These are phyloP conservation scores for Rostrohypoxylon terebratum DNA, from an alignment of 495 filamentous ascomycete species.

Conservation along the genomic window DNA sequence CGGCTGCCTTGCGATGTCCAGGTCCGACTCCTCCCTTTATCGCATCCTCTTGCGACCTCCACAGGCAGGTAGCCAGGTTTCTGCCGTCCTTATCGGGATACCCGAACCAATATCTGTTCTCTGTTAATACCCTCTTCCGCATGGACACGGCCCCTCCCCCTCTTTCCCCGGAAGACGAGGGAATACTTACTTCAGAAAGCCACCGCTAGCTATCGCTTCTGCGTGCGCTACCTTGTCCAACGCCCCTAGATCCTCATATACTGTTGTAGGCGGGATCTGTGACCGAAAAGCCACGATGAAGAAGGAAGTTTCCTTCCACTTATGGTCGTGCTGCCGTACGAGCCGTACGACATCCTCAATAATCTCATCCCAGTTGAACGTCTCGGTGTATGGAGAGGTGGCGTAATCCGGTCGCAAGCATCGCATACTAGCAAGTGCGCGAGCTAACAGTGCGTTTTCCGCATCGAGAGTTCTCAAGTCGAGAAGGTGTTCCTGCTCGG, in stretches of 20 bases:
- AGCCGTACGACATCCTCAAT: slow-evolving; percentile 65
- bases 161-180: too few species aligned
- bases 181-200: slow-evolving; percentile 78
- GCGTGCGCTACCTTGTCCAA: slow-evolving; percentile 81
- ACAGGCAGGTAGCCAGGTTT: slow-evolving; percentile 83
- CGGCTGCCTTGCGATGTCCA: slow-evolving; percentile 65
- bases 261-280: slow-evolving; percentile 68
- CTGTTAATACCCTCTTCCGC: slow-evolving; percentile 42
- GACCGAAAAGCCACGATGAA: slow-evolving; percentile 89
- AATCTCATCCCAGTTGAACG: slow-evolving; percentile 82
- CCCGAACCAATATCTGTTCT: slow-evolving; percentile 81
- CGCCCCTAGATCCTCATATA: slow-evolving; percentile 69
- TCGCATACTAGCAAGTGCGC: slow-evolving; percentile 72
- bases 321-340: slow-evolving; percentile 56
- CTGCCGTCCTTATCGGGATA: slow-evolving; percentile 69
- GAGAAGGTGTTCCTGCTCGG: slow-evolving; percentile 73
- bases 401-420: slow-evolving; percentile 77
- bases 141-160: slow-evolving; percentile 13
- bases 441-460: slow-evolving; percentile 74
- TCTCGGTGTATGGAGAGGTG: slow-evolving; percentile 75
- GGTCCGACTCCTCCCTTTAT: slow-evolving; percentile 72
- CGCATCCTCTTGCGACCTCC: slow-evolving; percentile 77
- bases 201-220: slow-evolving; percentile 80
- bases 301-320: slow-evolving; percentile 74
- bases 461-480: slow-evolving; percentile 72